Conservation (phyloP, 768 basidiomycete species). For the Termitomyces sp. region DNA sequence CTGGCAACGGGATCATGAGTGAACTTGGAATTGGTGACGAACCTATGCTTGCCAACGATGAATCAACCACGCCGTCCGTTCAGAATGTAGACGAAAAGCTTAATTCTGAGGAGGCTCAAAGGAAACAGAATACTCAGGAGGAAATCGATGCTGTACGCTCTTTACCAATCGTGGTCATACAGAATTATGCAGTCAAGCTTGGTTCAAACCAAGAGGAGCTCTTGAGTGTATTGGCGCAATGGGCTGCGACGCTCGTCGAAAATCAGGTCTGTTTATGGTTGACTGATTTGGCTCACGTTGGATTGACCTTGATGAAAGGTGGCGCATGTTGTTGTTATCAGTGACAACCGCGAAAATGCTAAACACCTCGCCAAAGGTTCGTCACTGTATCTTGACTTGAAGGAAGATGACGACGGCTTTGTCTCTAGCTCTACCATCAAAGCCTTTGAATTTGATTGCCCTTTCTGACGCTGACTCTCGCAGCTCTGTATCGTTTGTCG, state of each 20-base stretch:
- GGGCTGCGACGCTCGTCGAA: conserved; percentile 82
- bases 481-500: conserved; percentile 79
- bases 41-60: conserved; percentile 24
- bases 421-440: conserved; percentile 70
- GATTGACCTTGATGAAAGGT: conserved; percentile 40
- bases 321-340: conserved; percentile 89
- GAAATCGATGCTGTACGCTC: conserved; percentile 52
- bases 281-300: not conserved
- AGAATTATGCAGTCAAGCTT: conserved; percentile 65
- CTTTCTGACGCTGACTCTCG: conserved; percentile 82
- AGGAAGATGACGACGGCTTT: not conserved
- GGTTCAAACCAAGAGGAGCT: conserved; percentile 65
- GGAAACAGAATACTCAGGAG: conserved; percentile 32
- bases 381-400: not conserved
- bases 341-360: conserved; percentile 85
- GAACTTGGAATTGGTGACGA: conserved; percentile 87
- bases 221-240: conserved; percentile 71
- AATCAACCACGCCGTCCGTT: not conserved
- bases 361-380: conserved; percentile 82
- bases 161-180: conserved; percentile 85
- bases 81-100: conserved; percentile 13
- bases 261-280: conserved; percentile 49
- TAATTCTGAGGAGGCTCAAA: conserved; percentile 13
- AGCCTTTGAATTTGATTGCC: conserved; percentile 74
- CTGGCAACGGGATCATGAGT: conserved; percentile 83